Percentiles rank a stretch among this genome's conserved stretches.
Evolutionary conservation across 2,329 filamentous ascomycete genomes (phyloP).

Genomic region (Diplodia intermedia): DNA sequence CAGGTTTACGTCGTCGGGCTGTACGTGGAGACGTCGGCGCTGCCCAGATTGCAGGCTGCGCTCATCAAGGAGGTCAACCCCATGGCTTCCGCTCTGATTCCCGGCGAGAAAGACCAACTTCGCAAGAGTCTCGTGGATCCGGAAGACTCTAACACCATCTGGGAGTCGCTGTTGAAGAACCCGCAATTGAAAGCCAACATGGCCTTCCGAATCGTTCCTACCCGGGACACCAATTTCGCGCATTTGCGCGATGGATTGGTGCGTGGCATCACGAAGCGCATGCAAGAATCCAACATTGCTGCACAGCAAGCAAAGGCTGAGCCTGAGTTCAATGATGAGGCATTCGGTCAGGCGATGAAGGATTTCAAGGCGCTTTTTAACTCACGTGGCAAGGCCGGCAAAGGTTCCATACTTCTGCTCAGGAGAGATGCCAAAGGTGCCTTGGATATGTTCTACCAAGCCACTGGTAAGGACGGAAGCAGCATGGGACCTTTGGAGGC

Average conservation of each 20-base stretch:
- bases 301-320: conserved; percentile 46
- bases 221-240: conserved; percentile 91
- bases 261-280: conserved; percentile 77
- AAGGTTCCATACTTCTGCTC: conserved; percentile 78
- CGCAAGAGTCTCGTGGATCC: conserved; percentile 73
- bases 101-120: conserved; percentile 78
- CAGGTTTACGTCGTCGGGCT: conserved; percentile 95
- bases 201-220: conserved; percentile 84
- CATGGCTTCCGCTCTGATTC: conserved; percentile 80
- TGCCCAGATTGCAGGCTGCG: conserved; percentile 78
- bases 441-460: conserved; percentile 71
- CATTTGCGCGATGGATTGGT: conserved; percentile 93
- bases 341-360: conserved; percentile 75
- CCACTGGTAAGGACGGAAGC: conserved; percentile 50
- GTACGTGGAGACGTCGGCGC: conserved; percentile 84
- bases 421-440: conserved; percentile 62
- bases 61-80: conserved; percentile 79
- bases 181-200: conserved; percentile 51
- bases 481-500: conserved; percentile 57
- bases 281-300: conserved; percentile 62
- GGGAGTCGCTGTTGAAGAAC: conserved; percentile 71
- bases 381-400: conserved; percentile 76
- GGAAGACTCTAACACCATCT: conserved; percentile 71
- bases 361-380: conserved; percentile 85
- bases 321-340: conserved; percentile 70